These are phyloP conservation scores for Wallacemonas collosoma DNA, from an alignment of 208 protist genomes.

Conservation along the genomic window DNA sequence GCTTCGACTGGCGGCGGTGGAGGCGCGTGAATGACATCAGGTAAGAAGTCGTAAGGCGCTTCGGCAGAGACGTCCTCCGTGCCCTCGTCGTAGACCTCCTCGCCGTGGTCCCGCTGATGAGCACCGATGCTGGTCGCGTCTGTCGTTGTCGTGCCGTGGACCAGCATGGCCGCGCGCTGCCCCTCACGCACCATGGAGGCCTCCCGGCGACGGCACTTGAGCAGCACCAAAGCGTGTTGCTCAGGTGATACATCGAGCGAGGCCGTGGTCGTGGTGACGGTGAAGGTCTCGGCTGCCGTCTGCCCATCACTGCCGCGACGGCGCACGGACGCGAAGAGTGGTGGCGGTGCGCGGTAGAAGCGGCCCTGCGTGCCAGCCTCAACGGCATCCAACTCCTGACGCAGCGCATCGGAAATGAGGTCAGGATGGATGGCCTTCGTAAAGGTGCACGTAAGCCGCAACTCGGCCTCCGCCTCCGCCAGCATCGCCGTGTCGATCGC, in stretches of 20 bases:
- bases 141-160: background rate
- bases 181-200: conserved; percentile 1
- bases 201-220: conserved; percentile 7
- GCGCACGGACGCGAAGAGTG: conserved; percentile 16
- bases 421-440: conserved; percentile 65
- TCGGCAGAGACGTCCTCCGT: conserved; percentile 30
- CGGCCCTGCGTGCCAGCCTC: conserved; percentile 24
- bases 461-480: conserved; percentile 32
- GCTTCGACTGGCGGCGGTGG: conserved; percentile 21
- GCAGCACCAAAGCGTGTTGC: conserved; percentile 16
- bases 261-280: background rate
- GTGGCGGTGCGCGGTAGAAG: conserved; percentile 31
- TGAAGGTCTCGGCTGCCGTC: background rate
- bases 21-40: conserved; percentile 42
- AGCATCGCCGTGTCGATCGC: conserved; percentile 27
- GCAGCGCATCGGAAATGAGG: conserved; percentile 46
- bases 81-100: conserved; percentile 15
- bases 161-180: background rate
- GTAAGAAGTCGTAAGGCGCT: conserved; percentile 40
- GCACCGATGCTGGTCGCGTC: background rate
- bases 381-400: conserved; percentile 52
- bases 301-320: conserved; percentile 18
- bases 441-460: conserved; percentile 70
- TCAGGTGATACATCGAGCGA: conserved; percentile 1
- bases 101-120: too few species aligned